These are phyloP conservation scores for Phytopythium helicoides DNA, from an alignment of 352 stramenopile species.

Conservation along the genomic window DNA sequence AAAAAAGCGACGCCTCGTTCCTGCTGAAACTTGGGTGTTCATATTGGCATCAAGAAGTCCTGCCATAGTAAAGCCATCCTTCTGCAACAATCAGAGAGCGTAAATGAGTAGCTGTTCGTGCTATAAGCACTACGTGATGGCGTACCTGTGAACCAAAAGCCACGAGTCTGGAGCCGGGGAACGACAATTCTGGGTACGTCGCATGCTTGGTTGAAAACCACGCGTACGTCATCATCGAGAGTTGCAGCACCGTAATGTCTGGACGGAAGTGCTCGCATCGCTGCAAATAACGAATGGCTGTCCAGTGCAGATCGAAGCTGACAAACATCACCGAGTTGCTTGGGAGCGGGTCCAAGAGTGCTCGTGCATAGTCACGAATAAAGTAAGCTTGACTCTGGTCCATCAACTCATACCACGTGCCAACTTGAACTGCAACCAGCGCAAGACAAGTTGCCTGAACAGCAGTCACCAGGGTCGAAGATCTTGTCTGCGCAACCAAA, in stretches of 20 bases:
- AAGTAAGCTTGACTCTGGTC: conserved; percentile 56
- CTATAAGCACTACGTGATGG: neutral
- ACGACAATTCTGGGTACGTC: conserved; percentile 64
- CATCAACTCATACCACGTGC: conserved; percentile 39
- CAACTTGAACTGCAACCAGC: conserved; percentile 28
- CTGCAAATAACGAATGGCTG: conserved; percentile 89
- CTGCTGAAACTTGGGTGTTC: neutral
- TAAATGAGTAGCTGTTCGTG: neutral
- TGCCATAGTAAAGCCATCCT: conserved; percentile 45
- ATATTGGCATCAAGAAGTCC: conserved; percentile 44
- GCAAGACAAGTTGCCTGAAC: conserved; percentile 14
- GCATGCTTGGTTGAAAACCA: conserved; percentile 78
- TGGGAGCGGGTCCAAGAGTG: conserved; percentile 85
- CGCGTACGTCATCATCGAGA: conserved; percentile 90
- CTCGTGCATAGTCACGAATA: conserved; percentile 85
- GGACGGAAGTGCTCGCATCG: conserved; percentile 69
- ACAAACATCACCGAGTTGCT: conserved; percentile 81
- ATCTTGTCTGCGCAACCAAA: conserved; percentile 4
- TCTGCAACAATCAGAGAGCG: conserved; percentile 13
- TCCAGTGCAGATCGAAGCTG: conserved; percentile 94
- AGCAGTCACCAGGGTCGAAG: neutral
- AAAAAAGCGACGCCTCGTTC: conserved; percentile 54
- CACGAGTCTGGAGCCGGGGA: conserved; percentile 54
- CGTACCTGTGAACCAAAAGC: conserved; percentile 31
- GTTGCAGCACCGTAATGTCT: conserved; percentile 86